Conservation (phyloP, 441 rosid genomes). For the Aquilaria agallochum region DNA sequence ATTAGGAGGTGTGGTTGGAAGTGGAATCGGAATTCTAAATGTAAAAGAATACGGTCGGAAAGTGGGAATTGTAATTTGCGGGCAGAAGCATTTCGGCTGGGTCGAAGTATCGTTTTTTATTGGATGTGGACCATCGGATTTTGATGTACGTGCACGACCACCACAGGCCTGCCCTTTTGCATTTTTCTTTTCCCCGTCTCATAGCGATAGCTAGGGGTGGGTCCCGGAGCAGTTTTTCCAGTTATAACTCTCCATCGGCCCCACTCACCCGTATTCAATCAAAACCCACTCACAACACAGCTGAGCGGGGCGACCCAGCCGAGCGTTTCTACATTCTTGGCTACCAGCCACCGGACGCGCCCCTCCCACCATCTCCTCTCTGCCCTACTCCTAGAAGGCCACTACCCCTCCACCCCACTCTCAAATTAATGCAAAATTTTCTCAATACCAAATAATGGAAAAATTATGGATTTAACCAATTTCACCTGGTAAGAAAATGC, state of each 20-base stretch:
- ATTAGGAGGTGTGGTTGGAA: no score
- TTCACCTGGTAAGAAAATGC: no score
- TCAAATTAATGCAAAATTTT: no score
- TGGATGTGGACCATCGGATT: conserved; percentile 12
- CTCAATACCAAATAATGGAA: no score
- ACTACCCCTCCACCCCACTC: no score
- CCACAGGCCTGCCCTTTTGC: not conserved
- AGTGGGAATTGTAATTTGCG: conserved; percentile 13
- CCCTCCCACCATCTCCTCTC: not conserved
- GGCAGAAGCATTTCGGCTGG: conserved; percentile 16
- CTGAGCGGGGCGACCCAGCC: no score
- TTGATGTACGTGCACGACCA: not conserved
- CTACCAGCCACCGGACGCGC: no score
- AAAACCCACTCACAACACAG: not conserved
- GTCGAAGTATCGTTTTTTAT: conserved; percentile 17
- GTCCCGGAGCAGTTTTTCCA: conserved; percentile 2
- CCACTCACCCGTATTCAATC: conserved; percentile 1
- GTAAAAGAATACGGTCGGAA: conserved; percentile 9
- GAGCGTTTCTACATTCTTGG: no score
- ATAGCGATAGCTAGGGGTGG: not conserved
- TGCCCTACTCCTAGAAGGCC: not conserved
- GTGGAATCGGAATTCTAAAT: not conserved
- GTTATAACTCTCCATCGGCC: conserved; percentile 4
- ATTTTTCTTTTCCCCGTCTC: not conserved
- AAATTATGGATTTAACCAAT: no score